Evolutionary conservation across 2,329 filamentous ascomycete genomes (phyloP), one percentile per base, ranked within the genome.

Genomic region (Talaromyces sp.): DNA sequence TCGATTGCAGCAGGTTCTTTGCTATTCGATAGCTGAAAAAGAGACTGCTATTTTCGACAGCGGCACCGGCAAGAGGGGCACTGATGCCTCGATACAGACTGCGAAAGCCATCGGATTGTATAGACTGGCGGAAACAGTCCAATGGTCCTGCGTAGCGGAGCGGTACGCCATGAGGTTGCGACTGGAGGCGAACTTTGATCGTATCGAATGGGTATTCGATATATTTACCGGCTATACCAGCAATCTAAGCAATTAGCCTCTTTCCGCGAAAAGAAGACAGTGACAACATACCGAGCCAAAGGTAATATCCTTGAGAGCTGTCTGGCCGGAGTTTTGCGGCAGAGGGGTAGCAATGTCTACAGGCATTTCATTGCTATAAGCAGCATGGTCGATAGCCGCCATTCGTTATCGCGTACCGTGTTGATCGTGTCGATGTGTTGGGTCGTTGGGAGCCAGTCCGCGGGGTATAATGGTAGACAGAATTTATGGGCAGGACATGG

Each of bases 201-300:
- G 95, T 99, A 78, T 99, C 95, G 78, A 99, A 99, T 25, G 95
- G 95, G 75, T 97, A 99, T 76, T 99, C 95, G 73, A 99, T 93
- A 75, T 93, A 91, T 81, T 98, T 99, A 66, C 93, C 93, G 39
- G 91, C 88, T 64, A 96, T 86, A 65, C 95, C 95, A 61, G 93
- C 93, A 64, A 85, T 76, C 90, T 92, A 60, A 23, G 40, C 5
- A 42, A 23, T 57, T n/a, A 57, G 54, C 33, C 28, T 9, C 1
- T 18, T 11, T 58, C 18, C 25, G 50, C 66, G n/a, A n/a, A n/a
- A 37, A 64, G 54, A 23, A 58, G 39, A n/a, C 31, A 6, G 64
- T 78, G 21, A 23, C 37, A 9, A 57, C 88, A 75, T 77, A 93
- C 86, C 64, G 93, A 97, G 74, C 95, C 95, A 75, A 92, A 98